Percentiles rank a stretch among this genome's conserved stretches.
phyloP scores from a whole-genome alignment of 441 rosid species.

The Pelargonium exstipulatum region DNA sequence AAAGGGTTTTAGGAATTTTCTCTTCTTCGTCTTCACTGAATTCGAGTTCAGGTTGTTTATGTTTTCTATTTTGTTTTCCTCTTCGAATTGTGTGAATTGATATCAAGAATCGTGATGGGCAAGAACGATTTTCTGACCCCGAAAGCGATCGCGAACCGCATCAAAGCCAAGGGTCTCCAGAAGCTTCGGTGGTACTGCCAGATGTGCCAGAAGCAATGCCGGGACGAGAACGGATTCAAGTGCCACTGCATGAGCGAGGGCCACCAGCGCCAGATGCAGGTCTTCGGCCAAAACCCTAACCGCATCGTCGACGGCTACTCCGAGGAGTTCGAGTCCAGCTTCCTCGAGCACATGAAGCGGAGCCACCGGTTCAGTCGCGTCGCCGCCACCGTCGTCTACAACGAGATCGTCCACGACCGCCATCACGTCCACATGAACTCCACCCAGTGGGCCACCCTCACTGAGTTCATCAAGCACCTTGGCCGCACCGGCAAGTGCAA shows the following conservation, averaged over 20 bases:
- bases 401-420: slow-evolving; percentile 80
- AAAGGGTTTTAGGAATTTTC: neutral
- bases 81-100: neutral
- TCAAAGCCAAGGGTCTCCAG: slow-evolving; percentile 90
- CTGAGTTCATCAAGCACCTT: slow-evolving; percentile 75
- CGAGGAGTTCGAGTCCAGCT: slow-evolving; percentile 68
- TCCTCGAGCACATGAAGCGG: slow-evolving; percentile 70
- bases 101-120: slow-evolving; percentile 37
- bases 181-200: slow-evolving; percentile 97
- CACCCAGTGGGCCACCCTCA: slow-evolving; percentile 80
- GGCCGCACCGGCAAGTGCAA: slow-evolving; percentile 83
- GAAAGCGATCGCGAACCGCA: slow-evolving; percentile 78
- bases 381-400: slow-evolving; percentile 90
- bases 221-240: slow-evolving; percentile 95
- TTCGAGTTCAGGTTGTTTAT: neutral
- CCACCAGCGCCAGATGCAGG: slow-evolving; percentile 93
- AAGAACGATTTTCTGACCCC: slow-evolving; percentile 86
- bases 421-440: slow-evolving; percentile 92
- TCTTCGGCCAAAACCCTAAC: slow-evolving; percentile 68
- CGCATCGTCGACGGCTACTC: slow-evolving; percentile 79
- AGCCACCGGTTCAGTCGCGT: slow-evolving; percentile 82
- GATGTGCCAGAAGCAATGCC: slow-evolving; percentile 96
- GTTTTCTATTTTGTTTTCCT: neutral
- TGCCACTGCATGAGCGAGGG: slow-evolving; percentile 97
- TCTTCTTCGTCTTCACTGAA: neutral